Percentiles rank a stretch among this genome's conserved stretches.
phyloP scores from a whole-genome alignment of 202 grass and related monocot genomes.

The Eragrostis tef region DNA sequence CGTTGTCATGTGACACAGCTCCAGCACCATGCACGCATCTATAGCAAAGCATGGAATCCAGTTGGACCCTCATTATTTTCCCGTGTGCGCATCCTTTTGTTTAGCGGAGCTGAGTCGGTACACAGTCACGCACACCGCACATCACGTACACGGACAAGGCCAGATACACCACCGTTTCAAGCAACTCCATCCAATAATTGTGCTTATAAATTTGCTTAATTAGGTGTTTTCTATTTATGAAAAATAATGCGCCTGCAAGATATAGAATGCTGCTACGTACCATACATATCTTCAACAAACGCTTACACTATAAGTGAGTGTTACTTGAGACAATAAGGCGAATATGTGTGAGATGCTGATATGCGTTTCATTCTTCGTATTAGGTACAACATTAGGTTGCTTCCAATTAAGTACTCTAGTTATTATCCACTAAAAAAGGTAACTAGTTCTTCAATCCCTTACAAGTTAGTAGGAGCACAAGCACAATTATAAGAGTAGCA shows the following conservation, averaged over 20 bases:
- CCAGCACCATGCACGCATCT: neutral
- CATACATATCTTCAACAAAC: too few species aligned
- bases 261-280: too few species aligned
- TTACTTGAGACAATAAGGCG: neutral
- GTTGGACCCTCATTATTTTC: neutral
- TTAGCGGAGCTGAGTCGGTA: neutral
- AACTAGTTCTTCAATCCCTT: neutral
- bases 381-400: neutral
- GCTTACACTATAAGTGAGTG: too few species aligned
- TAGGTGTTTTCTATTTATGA: too few species aligned
- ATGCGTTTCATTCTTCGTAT: neutral
- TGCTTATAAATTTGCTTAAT: neutral
- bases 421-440: too few species aligned
- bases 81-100: slow-evolving; percentile 7
- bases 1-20: slow-evolving; percentile 36
- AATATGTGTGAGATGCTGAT: neutral
- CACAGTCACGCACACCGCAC: too few species aligned
- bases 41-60: neutral
- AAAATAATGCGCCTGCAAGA: too few species aligned
- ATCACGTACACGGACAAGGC: too few species aligned
- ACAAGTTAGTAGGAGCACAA: neutral
- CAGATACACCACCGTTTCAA: neutral
- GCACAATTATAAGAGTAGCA: neutral
- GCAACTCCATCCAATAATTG: neutral
- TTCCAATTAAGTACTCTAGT: too few species aligned